These are phyloP conservation scores for Cafeteria roenbergensis DNA, from an alignment of 108 stramenopile genomes.

Conservation along the genomic window DNA sequence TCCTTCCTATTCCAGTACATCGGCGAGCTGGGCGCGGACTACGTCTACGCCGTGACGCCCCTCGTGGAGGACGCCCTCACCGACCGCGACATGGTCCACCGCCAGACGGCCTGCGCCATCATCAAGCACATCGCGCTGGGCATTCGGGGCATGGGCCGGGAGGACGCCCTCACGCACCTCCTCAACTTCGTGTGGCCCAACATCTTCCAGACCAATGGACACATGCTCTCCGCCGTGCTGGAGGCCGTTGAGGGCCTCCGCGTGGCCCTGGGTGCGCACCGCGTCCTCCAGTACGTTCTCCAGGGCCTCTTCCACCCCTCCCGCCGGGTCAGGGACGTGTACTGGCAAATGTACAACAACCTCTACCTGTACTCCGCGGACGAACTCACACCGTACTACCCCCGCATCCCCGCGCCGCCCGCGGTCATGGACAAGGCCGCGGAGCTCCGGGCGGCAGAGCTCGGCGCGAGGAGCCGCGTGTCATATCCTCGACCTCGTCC, in stretches of 20 bases:
- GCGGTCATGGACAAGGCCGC: not conserved
- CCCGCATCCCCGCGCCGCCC: constrained; percentile 18
- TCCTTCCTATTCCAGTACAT: constrained; percentile 99
- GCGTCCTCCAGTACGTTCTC: constrained; percentile 74
- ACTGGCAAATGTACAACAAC: constrained; percentile 95
- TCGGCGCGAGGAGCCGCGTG: no score
- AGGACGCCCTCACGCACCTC: constrained; percentile 87
- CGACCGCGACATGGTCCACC: constrained; percentile 94
- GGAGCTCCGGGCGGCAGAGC: not conserved
- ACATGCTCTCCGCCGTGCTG: constrained; percentile 90
- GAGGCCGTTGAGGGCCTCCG: constrained; percentile 92
- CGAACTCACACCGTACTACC: constrained; percentile 80
- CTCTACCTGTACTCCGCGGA: constrained; percentile 88
- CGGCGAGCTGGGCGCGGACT: constrained; percentile 97
- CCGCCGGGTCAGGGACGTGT: constrained; percentile 86
- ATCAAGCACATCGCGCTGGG: constrained; percentile 93
- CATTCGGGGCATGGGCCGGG: constrained; percentile 83
- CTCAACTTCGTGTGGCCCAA: constrained; percentile 98
- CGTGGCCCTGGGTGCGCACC: constrained; percentile 75
- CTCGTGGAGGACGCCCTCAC: constrained; percentile 95
- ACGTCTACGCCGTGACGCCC: constrained; percentile 90
- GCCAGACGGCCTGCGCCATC: constrained; percentile 90
- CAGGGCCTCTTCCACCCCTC: constrained; percentile 97
- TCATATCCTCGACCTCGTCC: no score
- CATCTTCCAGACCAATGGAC: constrained; percentile 89